phyloP scores from a whole-genome alignment of 2,329 filamentous ascomycete species.

The Sclerotinia nivalis region DNA sequence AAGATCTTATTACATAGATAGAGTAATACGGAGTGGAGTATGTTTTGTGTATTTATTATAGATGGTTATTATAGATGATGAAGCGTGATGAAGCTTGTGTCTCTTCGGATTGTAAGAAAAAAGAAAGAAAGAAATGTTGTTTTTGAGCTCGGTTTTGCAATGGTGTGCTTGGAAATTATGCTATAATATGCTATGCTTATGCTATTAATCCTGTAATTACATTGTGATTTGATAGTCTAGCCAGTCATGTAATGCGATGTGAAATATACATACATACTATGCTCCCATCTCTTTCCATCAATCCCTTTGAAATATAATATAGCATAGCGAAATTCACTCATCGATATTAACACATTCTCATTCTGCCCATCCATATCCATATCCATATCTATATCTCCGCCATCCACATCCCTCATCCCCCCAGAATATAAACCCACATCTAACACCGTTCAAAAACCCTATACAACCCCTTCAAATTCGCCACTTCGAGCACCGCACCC shows the following conservation, averaged over 20 bases:
- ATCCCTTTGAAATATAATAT: neutral
- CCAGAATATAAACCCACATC: neutral
- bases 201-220: neutral
- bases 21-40: too few relatives aligned
- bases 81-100: too few relatives aligned
- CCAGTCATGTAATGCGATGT: neutral
- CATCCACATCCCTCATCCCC: neutral
- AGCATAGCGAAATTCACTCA: neutral
- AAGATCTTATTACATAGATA: too few relatives aligned
- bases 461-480: conserved; percentile 89
- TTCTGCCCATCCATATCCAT: neutral
- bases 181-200: neutral
- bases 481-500: conserved; percentile 77
- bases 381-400: too few relatives aligned
- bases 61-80: too few relatives aligned
- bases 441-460: conserved; percentile 93
- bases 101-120: neutral
- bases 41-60: too few relatives aligned
- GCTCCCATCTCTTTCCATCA: neutral
- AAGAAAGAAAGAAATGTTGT: neutral
- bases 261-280: too few relatives aligned
- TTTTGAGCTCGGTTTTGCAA: neutral
- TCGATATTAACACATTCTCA: neutral
- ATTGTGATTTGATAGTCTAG: neutral
- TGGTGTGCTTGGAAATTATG: too few relatives aligned